Percentiles rank a stretch among this genome's conserved stretches.
Conservation (phyloP, 345 rosid genomes). For the Populus ilicifolia region DNA sequence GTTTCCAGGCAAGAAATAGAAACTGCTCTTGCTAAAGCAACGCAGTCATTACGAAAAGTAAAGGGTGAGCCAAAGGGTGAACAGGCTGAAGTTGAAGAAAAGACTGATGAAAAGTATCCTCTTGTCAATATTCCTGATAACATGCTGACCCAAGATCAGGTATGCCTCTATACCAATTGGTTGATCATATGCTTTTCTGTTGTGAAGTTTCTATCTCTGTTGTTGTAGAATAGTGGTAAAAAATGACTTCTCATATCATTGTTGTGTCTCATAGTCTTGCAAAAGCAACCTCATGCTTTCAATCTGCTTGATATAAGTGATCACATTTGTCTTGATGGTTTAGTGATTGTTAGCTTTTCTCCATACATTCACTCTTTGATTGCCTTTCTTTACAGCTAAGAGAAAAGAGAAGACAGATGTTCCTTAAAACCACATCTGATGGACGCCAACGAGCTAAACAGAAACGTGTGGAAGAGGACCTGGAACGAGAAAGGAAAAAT, state of each 20-base stretch:
- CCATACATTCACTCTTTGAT: neutral
- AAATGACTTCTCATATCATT: neutral
- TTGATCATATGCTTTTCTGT: neutral
- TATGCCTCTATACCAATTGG: conserved; percentile 15
- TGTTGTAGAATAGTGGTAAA: neutral
- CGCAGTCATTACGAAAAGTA: conserved; percentile 70
- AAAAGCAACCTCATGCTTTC: neutral
- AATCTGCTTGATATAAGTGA: too few species aligned
- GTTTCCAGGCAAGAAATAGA: conserved; percentile 82
- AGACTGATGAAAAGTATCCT: conserved; percentile 71
- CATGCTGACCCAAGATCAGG: conserved; percentile 83
- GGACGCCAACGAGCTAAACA: conserved; percentile 92
- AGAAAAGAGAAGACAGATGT: conserved; percentile 77
- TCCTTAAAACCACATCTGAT: conserved; percentile 82
- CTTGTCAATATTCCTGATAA: conserved; percentile 70
- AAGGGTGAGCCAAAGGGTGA: conserved; percentile 81
- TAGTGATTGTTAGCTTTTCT: neutral
- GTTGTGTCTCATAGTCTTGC: neutral
- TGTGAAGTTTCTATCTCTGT: neutral
- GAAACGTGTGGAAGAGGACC: conserved; percentile 73
- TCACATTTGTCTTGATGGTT: neutral
- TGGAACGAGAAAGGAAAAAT: conserved; percentile 71
- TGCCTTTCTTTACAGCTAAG: conserved; percentile 51
- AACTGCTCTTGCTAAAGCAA: conserved; percentile 49
- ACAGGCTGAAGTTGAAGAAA: conserved; percentile 70